Base-by-base conservation (phyloP, 139 green algal species). In the Penium margaritaceum region DNA sequence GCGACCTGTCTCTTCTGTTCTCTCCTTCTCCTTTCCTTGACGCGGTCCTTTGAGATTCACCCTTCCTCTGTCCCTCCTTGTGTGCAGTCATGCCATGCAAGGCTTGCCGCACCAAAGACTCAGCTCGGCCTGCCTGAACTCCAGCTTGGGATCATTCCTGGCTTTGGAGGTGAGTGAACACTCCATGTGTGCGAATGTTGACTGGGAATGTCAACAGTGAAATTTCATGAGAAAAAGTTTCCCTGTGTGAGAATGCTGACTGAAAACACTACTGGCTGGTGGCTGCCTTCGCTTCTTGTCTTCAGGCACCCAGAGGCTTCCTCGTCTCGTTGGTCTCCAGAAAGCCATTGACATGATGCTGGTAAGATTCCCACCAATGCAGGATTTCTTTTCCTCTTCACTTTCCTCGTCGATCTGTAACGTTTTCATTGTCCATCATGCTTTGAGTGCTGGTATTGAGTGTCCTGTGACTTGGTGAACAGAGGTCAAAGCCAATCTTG, bases 331-430 rank as follows among this genome's bases (percentile, higher is more conserved):
- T 38, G 95, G 95, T 19, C 81, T 99, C 70, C 78, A 92, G 63
- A 94, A 93, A 76, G 89, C 82, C 0, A 71, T 90, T 6, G 82
- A 96, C 78, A 96, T 97, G 90, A 98, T 98, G 87, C 87, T 98
- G 5, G 75, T 82, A 38, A 60, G 73, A n/a, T n/a, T 29, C 15
- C 43, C 43, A 54, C 15, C 43, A n/a, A n/a, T n/a, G 14, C 43
- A 54, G 43, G 29, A 14, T 29, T 66, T n/a, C n/a, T n/a, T 66
- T 35, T 63, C 43, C 34, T 63, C 41, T 2, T 5, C 32, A 61
- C 35, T 57, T 24, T 57, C 46, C 46, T 57, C 19, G 19, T 29
- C 19, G 24, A 57, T 24, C n/a, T 57, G 46, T 7, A 29, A 57
- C 12, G 7, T 57, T 29, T 57, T 7, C 15, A 5, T 60, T 60